Evolutionary conservation across 805 yeast genomes (phyloP).

Genomic region (Hanseniaspora pseudoguilliermondii): DNA sequence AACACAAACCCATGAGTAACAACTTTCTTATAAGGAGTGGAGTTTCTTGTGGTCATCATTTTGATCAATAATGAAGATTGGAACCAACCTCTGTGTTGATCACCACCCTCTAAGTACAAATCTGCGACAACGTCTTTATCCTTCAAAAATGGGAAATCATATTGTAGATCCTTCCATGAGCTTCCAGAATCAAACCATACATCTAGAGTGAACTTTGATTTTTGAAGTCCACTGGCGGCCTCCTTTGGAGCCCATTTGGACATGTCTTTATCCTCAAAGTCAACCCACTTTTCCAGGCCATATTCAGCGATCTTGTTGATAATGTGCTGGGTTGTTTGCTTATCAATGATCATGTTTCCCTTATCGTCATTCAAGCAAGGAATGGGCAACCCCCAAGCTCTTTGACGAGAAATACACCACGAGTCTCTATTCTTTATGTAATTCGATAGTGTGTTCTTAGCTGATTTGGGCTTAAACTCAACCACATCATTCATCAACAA

Average conservation of each 20-base stretch:
- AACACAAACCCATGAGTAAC: conserved; percentile 90
- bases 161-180: conserved; percentile 56
- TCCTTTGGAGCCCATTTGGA: background rate
- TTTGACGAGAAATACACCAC: conserved; percentile 96
- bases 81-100: conserved; percentile 98
- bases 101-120: conserved; percentile 91
- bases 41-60: conserved; percentile 28
- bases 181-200: conserved; percentile 99
- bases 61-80: conserved; percentile 82
- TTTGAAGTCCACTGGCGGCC: conserved; percentile 20
- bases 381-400: conserved; percentile 96
- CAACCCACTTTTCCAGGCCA: conserved; percentile 66
- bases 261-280: conserved; percentile 36
- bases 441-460: conserved; percentile 54
- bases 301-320: conserved; percentile 40
- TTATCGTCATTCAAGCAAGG: conserved; percentile 66
- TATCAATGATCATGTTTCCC: conserved; percentile 51
- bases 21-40: conserved; percentile 59
- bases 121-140: conserved; percentile 48
- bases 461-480: conserved; percentile 59
- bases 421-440: conserved; percentile 71
- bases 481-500: conserved; percentile 30
- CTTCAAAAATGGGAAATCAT: conserved; percentile 20
- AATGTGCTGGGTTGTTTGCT: conserved; percentile 43
- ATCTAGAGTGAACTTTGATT: conserved; percentile 89